Percentiles rank a stretch among this genome's conserved stretches.
These are phyloP conservation scores for Ceratocystis cubensis DNA, from an alignment of 2,329 filamentous ascomycete species.

Conservation along the genomic window DNA sequence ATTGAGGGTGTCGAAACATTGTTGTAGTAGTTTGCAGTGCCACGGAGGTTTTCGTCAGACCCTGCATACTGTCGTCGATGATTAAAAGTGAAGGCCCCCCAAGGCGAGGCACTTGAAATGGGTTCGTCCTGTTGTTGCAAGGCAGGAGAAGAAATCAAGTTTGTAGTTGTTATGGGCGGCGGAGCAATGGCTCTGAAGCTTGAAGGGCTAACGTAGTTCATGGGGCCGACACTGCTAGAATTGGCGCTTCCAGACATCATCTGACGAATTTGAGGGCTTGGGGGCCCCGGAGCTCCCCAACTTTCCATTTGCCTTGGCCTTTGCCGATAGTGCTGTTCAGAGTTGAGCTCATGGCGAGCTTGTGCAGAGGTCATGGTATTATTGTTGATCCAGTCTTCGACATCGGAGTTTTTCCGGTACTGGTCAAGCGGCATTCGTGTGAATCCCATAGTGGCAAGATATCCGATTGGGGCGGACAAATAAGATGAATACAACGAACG, in stretches of 20 bases:
- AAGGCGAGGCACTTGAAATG: neutral
- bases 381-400: slow-evolving; percentile 6
- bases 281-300: slow-evolving; percentile 9
- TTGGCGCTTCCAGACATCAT: slow-evolving; percentile 2
- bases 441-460: neutral
- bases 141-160: neutral
- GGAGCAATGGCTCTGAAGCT: neutral
- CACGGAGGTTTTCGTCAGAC: neutral
- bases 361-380: neutral
- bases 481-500: neutral
- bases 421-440: slow-evolving; percentile 14
- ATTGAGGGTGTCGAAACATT: neutral
- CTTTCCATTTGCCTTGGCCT: slow-evolving; percentile 16
- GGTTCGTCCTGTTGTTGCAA: slow-evolving; percentile 3
- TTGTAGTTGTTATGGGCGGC: slow-evolving; percentile 2
- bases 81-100: slow-evolving; percentile 15
- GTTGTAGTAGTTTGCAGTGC: neutral
- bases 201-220: neutral
- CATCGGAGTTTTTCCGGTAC: slow-evolving; percentile 5
- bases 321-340: slow-evolving; percentile 11
- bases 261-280: slow-evolving; percentile 3
- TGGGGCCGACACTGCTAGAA: neutral
- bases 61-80: slow-evolving; percentile 7
- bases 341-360: slow-evolving; percentile 16
- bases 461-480: neutral